These are phyloP conservation scores for Coleophoma crateriformis DNA, from an alignment of 2,329 filamentous ascomycete genomes.

Conservation along the genomic window DNA sequence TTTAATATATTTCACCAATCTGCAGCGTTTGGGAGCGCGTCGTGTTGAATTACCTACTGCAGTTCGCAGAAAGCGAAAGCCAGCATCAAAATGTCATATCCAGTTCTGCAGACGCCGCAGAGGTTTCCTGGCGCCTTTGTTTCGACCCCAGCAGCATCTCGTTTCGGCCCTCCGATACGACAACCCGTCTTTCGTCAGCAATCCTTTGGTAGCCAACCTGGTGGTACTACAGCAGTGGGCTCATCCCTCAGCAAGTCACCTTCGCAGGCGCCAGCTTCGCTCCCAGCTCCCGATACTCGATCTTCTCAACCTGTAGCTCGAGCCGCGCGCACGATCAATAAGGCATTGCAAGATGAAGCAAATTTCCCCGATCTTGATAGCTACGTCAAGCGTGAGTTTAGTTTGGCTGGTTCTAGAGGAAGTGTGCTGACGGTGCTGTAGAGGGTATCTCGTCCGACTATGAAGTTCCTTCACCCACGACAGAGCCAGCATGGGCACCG, in stretches of 20 bases:
- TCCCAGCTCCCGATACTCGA: slow-evolving; percentile 38
- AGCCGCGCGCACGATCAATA: slow-evolving; percentile 79
- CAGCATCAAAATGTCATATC: slow-evolving; percentile 14
- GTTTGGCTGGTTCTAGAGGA: neutral
- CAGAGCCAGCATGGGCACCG: slow-evolving; percentile 71
- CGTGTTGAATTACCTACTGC: neutral
- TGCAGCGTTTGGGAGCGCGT: slow-evolving; percentile 10
- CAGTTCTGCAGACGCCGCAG: slow-evolving; percentile 49
- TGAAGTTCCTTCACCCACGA: slow-evolving; percentile 57
- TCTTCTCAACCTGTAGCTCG: slow-evolving; percentile 67
- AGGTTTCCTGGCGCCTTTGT: slow-evolving; percentile 72
- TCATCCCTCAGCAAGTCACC: slow-evolving; percentile 11
- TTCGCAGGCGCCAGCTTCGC: slow-evolving; percentile 24
- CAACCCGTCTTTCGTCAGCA: slow-evolving; percentile 42
- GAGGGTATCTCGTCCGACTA: slow-evolving; percentile 91
- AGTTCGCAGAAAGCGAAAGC: neutral
- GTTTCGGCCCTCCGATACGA: slow-evolving; percentile 42
- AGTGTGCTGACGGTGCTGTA: slow-evolving; percentile 33
- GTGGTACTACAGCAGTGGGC: slow-evolving; percentile 8
- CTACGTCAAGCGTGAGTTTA: slow-evolving; percentile 75
- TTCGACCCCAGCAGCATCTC: slow-evolving; percentile 62
- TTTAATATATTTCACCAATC: slow-evolving; percentile 9
- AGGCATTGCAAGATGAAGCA: slow-evolving; percentile 68
- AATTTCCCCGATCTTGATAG: slow-evolving; percentile 85
- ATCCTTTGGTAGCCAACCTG: slow-evolving; percentile 8